Base-by-base conservation (phyloP, 2,329 filamentous ascomycete genomes). In the Fusarium sp. region DNA sequence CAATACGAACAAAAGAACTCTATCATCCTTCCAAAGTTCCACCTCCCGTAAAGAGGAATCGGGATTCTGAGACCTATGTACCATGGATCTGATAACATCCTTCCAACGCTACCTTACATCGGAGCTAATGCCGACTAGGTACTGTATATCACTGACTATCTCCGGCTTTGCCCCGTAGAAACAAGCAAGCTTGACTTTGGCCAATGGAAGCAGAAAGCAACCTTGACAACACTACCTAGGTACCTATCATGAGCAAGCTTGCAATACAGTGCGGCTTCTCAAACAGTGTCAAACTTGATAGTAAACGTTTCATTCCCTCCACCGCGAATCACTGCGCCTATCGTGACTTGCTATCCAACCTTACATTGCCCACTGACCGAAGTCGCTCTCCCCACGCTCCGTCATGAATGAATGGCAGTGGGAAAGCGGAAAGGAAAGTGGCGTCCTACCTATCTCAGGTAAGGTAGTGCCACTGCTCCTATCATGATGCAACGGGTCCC, bases 231-330 rank as follows among this genome's bases (percentile, higher is more conserved):
- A 42, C 26, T 22, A 53, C 45, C 36, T 30, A 26, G 26, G 26
- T 26, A 54, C 57, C 58, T 32, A 44, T 69, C 68, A 57, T 42
- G 51, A 66, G 50, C 72, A 66, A 70, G 45, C 32, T 17, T 35
- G 32, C 72, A 70, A 45, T 63, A 74, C 72, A 75, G 72, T 74
- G 72, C 69, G 69, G 60, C 60, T 44, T 73, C 53, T 54, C 56
- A 59, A 28, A 72, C 69, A 70, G 59, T 70, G 66, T 41, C 36
- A n/a, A 66, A 15, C 41, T 48, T 50, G 12, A 61, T 73, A 59
- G 72, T 75, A 41, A 75, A 75, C 73, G 73, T 75, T 75, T 58
- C 73, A 75, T 75, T 45, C 47, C 61, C 48, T 60, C 60, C 38
- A 42, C 42, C 38, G 47, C 53, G 66, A 54, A 41, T 62, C 54